Evolutionary conservation across 805 yeast species (phyloP).

Genomic region (Ogataea kodamae): DNA sequence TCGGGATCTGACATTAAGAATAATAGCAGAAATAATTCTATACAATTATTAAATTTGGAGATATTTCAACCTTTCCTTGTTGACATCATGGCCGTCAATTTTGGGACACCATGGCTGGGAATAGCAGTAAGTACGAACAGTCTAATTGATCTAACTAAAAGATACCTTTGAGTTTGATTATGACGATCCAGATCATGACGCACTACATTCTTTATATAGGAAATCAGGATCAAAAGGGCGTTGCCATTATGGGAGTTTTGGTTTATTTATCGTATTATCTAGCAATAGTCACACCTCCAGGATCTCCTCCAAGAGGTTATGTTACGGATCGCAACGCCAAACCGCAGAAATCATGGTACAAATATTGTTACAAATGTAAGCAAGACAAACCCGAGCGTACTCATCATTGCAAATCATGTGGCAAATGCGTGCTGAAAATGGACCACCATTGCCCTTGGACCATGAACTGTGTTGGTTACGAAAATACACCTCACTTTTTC

Average conservation of each 20-base stretch:
- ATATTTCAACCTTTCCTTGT: too few relatives aligned
- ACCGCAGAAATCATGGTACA: constrained; percentile 43
- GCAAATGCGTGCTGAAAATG: constrained; percentile 78
- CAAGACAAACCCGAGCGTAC: constrained; percentile 74
- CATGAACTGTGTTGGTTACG: constrained; percentile 80
- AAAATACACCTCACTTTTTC: constrained; percentile 74
- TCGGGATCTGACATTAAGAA: constrained; percentile 13
- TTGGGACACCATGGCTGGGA: constrained; percentile 24
- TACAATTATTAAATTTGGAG: not conserved
- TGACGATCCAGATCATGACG: constrained; percentile 6
- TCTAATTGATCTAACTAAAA: constrained; percentile 1
- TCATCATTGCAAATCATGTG: constrained; percentile 82
- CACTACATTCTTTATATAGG: constrained; percentile 13
- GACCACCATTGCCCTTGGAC: constrained; percentile 98
- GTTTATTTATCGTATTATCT: constrained; percentile 71
- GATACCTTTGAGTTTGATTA: constrained; percentile 16
- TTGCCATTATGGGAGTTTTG: constrained; percentile 67
- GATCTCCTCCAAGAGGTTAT: constrained; percentile 55
- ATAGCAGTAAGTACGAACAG: constrained; percentile 18
- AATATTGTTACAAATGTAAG: constrained; percentile 73
- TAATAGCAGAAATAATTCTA: not conserved
- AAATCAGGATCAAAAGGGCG: constrained; percentile 34
- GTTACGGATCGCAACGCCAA: constrained; percentile 26
- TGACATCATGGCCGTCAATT: constrained; percentile 19
- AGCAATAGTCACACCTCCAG: constrained; percentile 69